Base-by-base conservation (phyloP, 148 eudicot species). In the Vaccinium corymbosum region DNA sequence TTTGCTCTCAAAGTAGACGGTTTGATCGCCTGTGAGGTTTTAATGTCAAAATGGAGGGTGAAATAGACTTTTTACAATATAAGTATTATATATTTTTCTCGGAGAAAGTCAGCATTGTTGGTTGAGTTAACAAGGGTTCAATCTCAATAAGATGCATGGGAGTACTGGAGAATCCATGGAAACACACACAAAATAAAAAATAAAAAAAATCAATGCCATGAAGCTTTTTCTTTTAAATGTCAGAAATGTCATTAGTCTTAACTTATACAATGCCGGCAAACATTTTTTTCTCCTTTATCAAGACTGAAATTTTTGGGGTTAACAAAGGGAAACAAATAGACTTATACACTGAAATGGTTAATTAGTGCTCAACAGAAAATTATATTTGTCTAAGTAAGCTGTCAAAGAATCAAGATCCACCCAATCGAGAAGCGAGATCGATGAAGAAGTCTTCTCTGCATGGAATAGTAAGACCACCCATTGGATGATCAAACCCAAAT, bases 381-480 rank as follows among this genome's bases (percentile, higher is more conserved):
- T 46, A 1, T 7, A 22, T 19, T 3, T 17, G 29, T 35, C 20
- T 0, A 42, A 75, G 20, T 75, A 46, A 8, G 52, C 15, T 75
- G 3, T 68, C 38, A n/a, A 64, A 22, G 27, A 75, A 20, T 77
- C 81, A 84, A 62, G 19, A 62, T 78, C 64, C 10, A 22, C 80
- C 50, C n/a, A 83, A 83, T 12, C 49, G 75, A 72, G 77, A 83
- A 35, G 79, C 78, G 46, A 89, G 89, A 80, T 85, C 82, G 32
- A 88, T 76, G 62, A 92, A 92, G 29, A 78, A 75, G 17, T 91
- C 90, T 81, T 90, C 87, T 38, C 88, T 87, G 70, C 94, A 92
- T n/a, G 93, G 92, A 76, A 90, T 88, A 0, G 92, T 92, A 66
- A 91, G 90, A 15, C 93, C 92, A 17, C 92, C 94, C 93, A 91